Conservation (phyloP, 768 basidiomycete species). For the Collybiopsis confluens region DNA sequence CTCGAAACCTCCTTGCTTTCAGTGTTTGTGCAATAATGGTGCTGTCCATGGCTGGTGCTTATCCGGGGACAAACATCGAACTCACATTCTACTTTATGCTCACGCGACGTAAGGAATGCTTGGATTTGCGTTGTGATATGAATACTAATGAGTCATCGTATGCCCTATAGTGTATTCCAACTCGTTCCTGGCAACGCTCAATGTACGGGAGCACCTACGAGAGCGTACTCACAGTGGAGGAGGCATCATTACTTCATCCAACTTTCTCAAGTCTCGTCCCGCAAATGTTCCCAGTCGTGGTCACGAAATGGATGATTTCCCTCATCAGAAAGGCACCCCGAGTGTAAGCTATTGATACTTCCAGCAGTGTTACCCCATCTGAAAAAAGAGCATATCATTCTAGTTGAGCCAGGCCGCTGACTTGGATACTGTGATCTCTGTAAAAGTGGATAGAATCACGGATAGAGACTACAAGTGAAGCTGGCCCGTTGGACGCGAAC, state of each 20-base stretch:
- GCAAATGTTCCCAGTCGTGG: not conserved
- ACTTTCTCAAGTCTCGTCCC: not conserved
- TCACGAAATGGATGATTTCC: constrained; percentile 3
- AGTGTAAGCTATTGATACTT: too few relatives aligned
- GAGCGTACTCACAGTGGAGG: not conserved
- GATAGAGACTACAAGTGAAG: not conserved
- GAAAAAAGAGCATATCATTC: too few relatives aligned
- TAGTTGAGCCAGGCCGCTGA: too few relatives aligned
- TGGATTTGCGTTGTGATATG: too few relatives aligned
- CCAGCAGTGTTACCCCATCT: too few relatives aligned
- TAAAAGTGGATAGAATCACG: constrained; percentile 4
- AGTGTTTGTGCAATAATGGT: constrained; percentile 8
- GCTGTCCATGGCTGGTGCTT: constrained; percentile 6
- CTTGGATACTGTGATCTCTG: not conserved
- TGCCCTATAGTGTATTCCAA: not conserved
- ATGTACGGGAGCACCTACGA: constrained; percentile 3
- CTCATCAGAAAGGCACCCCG: not conserved
- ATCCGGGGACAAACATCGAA: constrained; percentile 6
- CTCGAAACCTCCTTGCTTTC: not conserved
- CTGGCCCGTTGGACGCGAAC: too few relatives aligned
- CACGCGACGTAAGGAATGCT: constrained; percentile 7
- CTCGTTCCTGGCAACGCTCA: constrained; percentile 5
- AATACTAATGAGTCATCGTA: too few relatives aligned
- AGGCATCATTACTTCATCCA: constrained; percentile 3
- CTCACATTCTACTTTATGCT: constrained; percentile 7